phyloP scores from a whole-genome alignment of 129 eudicot species.

The Deinandra increscens region DNA sequence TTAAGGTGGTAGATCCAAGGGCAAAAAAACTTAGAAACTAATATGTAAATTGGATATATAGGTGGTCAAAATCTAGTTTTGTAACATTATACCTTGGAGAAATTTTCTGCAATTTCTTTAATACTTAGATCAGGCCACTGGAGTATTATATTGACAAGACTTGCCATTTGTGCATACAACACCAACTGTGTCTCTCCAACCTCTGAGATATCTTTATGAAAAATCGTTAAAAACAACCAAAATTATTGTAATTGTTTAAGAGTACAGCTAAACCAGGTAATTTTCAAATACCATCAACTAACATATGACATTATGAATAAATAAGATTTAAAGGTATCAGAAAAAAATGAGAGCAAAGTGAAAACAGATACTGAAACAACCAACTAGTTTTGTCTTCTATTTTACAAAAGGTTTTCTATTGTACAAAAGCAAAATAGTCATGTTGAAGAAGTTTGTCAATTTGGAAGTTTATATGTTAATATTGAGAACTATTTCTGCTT shows the following conservation, averaged over 20 bases:
- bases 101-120: slow-evolving; percentile 80
- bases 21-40: background rate
- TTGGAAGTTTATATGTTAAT: background rate
- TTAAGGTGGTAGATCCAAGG: slow-evolving; percentile 1
- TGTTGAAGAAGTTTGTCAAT: background rate
- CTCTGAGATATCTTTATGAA: slow-evolving; percentile 63
- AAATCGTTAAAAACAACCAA: slow-evolving; percentile 34
- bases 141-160: slow-evolving; percentile 75
- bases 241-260: background rate
- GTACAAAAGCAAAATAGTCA: no score
- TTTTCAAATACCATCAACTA: background rate
- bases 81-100: slow-evolving; percentile 67
- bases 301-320: background rate
- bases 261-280: background rate
- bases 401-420: no score
- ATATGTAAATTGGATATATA: background rate
- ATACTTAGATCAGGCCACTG: slow-evolving; percentile 70
- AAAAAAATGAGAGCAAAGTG: background rate
- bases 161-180: slow-evolving; percentile 97
- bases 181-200: slow-evolving; percentile 67
- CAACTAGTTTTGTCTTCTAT: no score
- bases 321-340: background rate
- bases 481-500: background rate
- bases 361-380: background rate
- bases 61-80: slow-evolving; percentile 15